Percentiles rank a stretch among this genome's conserved stretches.
Evolutionary conservation across 345 rosid species (phyloP).

Genomic region (Brassica napus): Da-Ae NC_063436.1:2043001-2043500

Average conservation of each 20-base stretch:
- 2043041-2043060: not conserved
- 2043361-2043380: conserved; percentile 99
- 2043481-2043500: conserved; percentile 80
- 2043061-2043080: not conserved
- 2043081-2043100: not conserved
- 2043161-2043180: conserved; percentile 83
- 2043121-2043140: conserved; percentile 57
- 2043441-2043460: not conserved
- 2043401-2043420: conserved; percentile 62
- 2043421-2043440: conserved; percentile 27
- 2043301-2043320: no score
- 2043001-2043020: not conserved
- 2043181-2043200: conserved; percentile 80
- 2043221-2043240: not conserved
- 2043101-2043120: not conserved
- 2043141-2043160: conserved; percentile 77
- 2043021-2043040: not conserved
- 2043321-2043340: conserved; percentile 99
- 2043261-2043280: no score
- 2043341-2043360: conserved; percentile 99
- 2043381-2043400: conserved; percentile 98
- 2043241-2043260: no score
- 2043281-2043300: not conserved
- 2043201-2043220: conserved; percentile 63
- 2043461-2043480: not conserved